A percentile compares a stretch with the other conserved stretches of the same genome.
phyloP scores from a whole-genome alignment of 1,139 yeast species.

The Lodderomyces orthopsilosis region DNA sequence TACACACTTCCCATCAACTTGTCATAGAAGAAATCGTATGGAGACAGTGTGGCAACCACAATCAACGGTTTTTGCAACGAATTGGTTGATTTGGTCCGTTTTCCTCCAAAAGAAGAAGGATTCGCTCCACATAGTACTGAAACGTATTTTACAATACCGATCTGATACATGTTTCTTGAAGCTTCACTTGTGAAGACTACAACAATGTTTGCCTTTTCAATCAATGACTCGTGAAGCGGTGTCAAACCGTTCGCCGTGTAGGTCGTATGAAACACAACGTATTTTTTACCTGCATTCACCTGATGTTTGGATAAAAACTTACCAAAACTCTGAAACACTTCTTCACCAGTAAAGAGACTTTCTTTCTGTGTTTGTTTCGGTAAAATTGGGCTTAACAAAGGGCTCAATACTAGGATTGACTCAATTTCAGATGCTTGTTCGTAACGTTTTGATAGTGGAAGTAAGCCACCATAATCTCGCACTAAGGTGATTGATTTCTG shows the following conservation, averaged over 20 bases:
- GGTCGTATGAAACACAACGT: slow-evolving; percentile 57
- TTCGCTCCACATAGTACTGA: slow-evolving; percentile 53
- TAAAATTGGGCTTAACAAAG: slow-evolving; percentile 48
- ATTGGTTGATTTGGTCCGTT: slow-evolving; percentile 18
- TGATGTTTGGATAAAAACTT: slow-evolving; percentile 37
- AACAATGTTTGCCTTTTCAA: slow-evolving; percentile 54
- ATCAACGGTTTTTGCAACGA: slow-evolving; percentile 50
- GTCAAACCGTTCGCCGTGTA: slow-evolving; percentile 68
- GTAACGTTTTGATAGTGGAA: slow-evolving; percentile 51
- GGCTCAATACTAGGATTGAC: slow-evolving; percentile 51
- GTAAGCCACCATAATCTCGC: slow-evolving; percentile 50
- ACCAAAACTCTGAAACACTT: slow-evolving; percentile 54
- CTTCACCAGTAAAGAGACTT: slow-evolving; percentile 50
- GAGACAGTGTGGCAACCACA: slow-evolving; percentile 62
- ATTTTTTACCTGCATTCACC: slow-evolving; percentile 25
- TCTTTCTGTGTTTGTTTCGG: slow-evolving; percentile 15
- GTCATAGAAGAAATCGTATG: slow-evolving; percentile 60
- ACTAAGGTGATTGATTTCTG: slow-evolving; percentile 54
- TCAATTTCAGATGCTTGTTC: slow-evolving; percentile 19
- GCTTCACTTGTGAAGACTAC: slow-evolving; percentile 64
- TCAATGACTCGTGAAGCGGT: slow-evolving; percentile 53
- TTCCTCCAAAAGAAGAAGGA: slow-evolving; percentile 33
- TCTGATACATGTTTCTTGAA: slow-evolving; percentile 60
- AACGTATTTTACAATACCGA: slow-evolving; percentile 61
- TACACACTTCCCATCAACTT: slow-evolving; percentile 57